Evolutionary conservation across 306 rosid species (phyloP), one percentile per base, ranked within the genome.

Genomic region (Lathyrus aphaca): DNA sequence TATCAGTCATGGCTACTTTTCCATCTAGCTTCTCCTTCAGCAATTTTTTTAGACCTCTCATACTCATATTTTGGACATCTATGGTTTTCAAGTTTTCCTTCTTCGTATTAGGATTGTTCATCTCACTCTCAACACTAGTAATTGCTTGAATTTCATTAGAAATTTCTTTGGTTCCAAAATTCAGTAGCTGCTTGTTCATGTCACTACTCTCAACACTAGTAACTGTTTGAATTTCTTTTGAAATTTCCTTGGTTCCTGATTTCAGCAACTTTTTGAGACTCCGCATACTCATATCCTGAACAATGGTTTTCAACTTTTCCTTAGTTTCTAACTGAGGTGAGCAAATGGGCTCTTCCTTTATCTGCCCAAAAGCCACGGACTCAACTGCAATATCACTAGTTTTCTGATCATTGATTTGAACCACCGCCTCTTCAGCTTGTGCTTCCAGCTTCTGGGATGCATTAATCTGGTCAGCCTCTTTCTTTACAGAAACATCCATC

Each of bases 1-100:
- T 19, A 37, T 8, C 4, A 49, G 10, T 40, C 58, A 50, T 70
- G 19, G 59, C 66, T 5, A 46, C 0, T 37, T 73, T 77, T 12
- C 19, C 77, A 6, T 63, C 78, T 8, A 76, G 8, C n/a, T 60
- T 17, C 46, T 51, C 11, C 56, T 49, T 88, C 29, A 86, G 43
- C 86, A 61, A 53, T 73, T 81, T 89, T 71, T 1, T 78, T 4
- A 92, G 89, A 83, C 62, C 68, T 80, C 93, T 61, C 3, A 88
- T 14, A 68, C 96, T 92, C 58, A 9, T 40, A 0, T 19, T 54
- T 0, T 40, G 8, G 0, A 69, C 48, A 15, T 66, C 64, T 17
- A 12, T 3, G 17, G 9, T 8, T 13, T 6, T 58, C 74, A 4
- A 38, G 48, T 55, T 72, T 56, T 39, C 80, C 82, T 79, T 73